Base-by-base conservation (phyloP, 768 basidiomycete species). In the Stropharia rugosoannulata region DNA sequence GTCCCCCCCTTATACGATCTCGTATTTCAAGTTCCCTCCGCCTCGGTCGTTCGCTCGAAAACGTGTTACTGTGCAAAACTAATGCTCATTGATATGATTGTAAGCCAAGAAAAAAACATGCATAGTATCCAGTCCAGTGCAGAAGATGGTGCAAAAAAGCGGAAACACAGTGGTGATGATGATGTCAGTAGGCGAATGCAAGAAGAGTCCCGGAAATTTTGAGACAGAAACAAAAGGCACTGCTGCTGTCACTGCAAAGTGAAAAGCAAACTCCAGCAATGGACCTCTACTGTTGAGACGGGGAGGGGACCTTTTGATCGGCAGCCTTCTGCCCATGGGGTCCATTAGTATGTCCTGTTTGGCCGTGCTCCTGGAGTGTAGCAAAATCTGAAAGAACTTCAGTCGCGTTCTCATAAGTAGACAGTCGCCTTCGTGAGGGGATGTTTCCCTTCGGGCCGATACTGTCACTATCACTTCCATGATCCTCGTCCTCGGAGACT, bases 371-470 rank as follows among this genome's bases (percentile, higher is more conserved):
- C 19, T 51, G 55, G 42, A 74, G 74, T 48, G 73, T 72, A 61
- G 84, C 82, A 35, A 80, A 57, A 62, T 84, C 81, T 8, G 61
- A 54, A 65, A 82, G 69, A 1, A 64, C 63, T 16, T 75, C 76
- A 11, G 85, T 78, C 4, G 69, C 66, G 22, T 74, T 73, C 57
- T 85, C 81, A 59, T 73, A 83, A 19, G 77, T 78, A 5, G 84
- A 83, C 45, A 82, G 63, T 49, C 81, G 69, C 19, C 78, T 64
- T 18, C 63, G 59, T 58, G 63, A 15, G 55, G 53, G 51, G 11
- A 59, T 32, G 45, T 47, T 63, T 19, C 54, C 48, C 42, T 55
- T 49, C 29, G 54, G 39, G 11, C 59, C 56, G 36, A 68, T 69
- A 35, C 62, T 59, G 10, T 64, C 66, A 22, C 57, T 51, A 0